Base-by-base conservation (phyloP, 345 rosid genomes). In the Salix udensis region DNA sequence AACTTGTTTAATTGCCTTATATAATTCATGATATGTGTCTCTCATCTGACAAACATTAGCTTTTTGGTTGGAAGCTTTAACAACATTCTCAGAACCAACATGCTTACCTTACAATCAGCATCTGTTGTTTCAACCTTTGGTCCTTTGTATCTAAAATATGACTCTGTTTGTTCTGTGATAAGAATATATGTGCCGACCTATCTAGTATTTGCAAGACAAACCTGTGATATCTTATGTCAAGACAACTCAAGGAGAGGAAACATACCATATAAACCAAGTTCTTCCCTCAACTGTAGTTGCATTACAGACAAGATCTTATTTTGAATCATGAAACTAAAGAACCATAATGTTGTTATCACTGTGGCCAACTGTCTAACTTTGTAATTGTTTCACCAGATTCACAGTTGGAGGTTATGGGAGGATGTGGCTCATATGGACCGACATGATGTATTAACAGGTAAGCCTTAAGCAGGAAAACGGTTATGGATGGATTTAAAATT, bases 371-470 rank as follows among this genome's bases (percentile, higher is more conserved):
- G 61, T 76, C 80, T 67, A 19, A 24, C 52, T 36, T 69, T 80
- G 48, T 73, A 42, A 73, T 66, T 74, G 39, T 77, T 76, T 86
- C 44, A 76, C 53, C 81, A 95, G 99, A 89, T 93, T 82, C 98
- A 91, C 81, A 86, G 97, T 79, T 93, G 99, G 99, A 92, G 94
- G 81, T 81, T 64, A 6, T 96, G 99, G 98, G 99, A 96, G 83
- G 96, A 89, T 34, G 90, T 83, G 79, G 97, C 97, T 86, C 94
- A 65, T 73, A 78, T 69, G 87, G 96, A 93, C 77, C 84, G 78
- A 42, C 87, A 86, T 44, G 88, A 87, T 81, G 79, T 75, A 68
- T 82, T 89, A 82, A 81, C 87, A 79, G 96, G 99, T 96, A 84
- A 83, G 86, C 68, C 52, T 61, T 64, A 71, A 67, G 44, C 74